Percentiles rank a stretch among this genome's conserved stretches.
phyloP scores from a whole-genome alignment of 768 basidiomycete species.

The Psilocybe subaeruginosa region DNA sequence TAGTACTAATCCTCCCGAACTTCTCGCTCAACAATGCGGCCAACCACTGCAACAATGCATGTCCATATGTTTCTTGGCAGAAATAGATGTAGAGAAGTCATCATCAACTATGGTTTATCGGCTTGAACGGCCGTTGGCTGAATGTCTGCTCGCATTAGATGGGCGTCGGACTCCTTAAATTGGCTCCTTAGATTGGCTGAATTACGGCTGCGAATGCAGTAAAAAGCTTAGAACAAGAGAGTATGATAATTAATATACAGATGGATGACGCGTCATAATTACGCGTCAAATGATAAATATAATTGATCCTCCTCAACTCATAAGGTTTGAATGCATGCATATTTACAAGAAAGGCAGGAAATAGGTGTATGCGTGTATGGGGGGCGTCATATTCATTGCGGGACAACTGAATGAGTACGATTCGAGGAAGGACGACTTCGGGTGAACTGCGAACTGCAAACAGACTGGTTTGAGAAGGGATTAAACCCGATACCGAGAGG shows the following conservation, averaged over 20 bases:
- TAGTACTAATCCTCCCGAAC: neutral
- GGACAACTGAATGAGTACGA: constrained; percentile 28
- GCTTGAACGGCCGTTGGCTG: too few relatives aligned
- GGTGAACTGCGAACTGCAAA: constrained; percentile 37
- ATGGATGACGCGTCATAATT: constrained; percentile 19
- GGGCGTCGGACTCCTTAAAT: too few relatives aligned
- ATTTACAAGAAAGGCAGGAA: neutral
- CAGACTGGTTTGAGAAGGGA: neutral
- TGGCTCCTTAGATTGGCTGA: too few relatives aligned
- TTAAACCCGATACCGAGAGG: neutral
- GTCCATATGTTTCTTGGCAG: neutral
- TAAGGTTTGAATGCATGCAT: neutral
- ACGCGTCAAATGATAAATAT: constrained; percentile 12
- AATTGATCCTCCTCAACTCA: too few relatives aligned
- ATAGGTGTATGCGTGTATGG: neutral
- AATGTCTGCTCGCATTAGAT: too few relatives aligned
- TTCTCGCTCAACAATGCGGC: neutral
- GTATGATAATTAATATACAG: constrained; percentile 11
- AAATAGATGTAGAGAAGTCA: neutral
- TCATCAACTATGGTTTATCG: neutral
- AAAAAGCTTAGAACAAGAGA: neutral
- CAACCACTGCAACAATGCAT: too few relatives aligned
- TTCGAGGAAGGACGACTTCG: constrained; percentile 35
- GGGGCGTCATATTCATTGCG: constrained; percentile 16
- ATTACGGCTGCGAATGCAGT: too few relatives aligned